phyloP scores from a whole-genome alignment of 345 rosid genomes.

The Bruguiera parviflora region DNA sequence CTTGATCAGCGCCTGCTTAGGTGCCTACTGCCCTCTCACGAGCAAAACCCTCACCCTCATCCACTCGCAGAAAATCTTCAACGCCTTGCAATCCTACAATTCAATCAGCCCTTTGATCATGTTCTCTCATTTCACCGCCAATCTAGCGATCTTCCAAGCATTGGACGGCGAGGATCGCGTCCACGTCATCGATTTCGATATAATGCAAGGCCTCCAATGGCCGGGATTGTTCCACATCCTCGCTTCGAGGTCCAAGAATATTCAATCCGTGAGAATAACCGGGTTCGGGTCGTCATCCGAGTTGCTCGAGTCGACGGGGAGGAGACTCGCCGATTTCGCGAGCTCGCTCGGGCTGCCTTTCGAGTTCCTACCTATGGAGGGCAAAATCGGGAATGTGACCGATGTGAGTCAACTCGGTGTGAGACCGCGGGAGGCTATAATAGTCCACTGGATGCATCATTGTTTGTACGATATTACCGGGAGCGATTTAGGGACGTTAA shows the following conservation, averaged over 20 bases:
- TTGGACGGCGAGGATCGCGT: slow-evolving; percentile 73
- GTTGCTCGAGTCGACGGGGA: slow-evolving; percentile 78
- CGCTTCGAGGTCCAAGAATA: slow-evolving; percentile 70
- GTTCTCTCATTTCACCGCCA: slow-evolving; percentile 96
- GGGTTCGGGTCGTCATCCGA: slow-evolving; percentile 82
- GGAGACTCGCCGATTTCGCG: slow-evolving; percentile 83
- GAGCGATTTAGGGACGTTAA: slow-evolving; percentile 55
- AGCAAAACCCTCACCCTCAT: slow-evolving; percentile 38
- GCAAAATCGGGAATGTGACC: slow-evolving; percentile 60
- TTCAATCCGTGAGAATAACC: slow-evolving; percentile 73
- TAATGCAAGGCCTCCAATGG: slow-evolving; percentile 99
- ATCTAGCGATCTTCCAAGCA: slow-evolving; percentile 88
- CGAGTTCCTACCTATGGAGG: slow-evolving; percentile 74
- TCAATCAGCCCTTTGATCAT: slow-evolving; percentile 72
- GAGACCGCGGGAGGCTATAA: slow-evolving; percentile 59
- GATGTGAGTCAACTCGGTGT: slow-evolving; percentile 60
- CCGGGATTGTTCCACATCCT: slow-evolving; percentile 96
- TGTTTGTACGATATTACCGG: slow-evolving; percentile 83
- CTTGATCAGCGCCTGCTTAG: slow-evolving; percentile 69
- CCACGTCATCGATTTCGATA: slow-evolving; percentile 88
- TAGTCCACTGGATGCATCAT: slow-evolving; percentile 98
- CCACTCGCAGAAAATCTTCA: slow-evolving; percentile 69
- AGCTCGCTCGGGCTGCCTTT: slow-evolving; percentile 68
- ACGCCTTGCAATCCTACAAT: slow-evolving; percentile 78
- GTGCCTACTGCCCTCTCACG: slow-evolving; percentile 46